These are phyloP conservation scores for Caryopteris hybrid DNA, from an alignment of 305 asterid species.

Conservation along the genomic window DNA sequence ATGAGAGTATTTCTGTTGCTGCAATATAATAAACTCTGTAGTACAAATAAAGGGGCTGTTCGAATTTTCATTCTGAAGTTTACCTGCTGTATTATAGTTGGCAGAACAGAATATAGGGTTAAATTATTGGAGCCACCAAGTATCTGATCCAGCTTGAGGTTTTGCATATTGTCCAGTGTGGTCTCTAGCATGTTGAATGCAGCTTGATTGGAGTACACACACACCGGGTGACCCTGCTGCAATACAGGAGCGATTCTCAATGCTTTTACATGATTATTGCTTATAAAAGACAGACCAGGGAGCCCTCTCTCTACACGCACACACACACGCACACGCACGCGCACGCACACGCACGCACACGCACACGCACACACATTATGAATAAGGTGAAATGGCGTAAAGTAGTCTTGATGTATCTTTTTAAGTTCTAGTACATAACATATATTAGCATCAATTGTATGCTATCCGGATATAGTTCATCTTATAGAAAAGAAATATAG, in stretches of 20 bases:
- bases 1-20: not conserved
- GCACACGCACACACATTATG: too few species aligned
- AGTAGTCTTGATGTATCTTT: not conserved
- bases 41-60: not conserved
- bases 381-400: too few species aligned
- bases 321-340: too few species aligned
- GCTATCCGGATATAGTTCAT: not conserved
- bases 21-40: not conserved
- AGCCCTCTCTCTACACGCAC: too few species aligned
- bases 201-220: conserved; percentile 37
- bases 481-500: not conserved
- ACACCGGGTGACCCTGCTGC: conserved; percentile 20
- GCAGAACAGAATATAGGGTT: conserved; percentile 25
- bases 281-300: not conserved
- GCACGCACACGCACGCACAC: too few species aligned
- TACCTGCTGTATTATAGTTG: conserved; percentile 35
- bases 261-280: not conserved
- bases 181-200: conserved; percentile 36
- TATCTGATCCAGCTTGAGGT: conserved; percentile 21
- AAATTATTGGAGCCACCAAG: conserved; percentile 27
- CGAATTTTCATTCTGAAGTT: not conserved
- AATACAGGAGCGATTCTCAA: not conserved
- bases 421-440: not conserved
- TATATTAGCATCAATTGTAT: not conserved
- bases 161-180: conserved; percentile 20